Conservation (phyloP, 129 eudicot species). For the Tanacetum coccineum region DNA sequence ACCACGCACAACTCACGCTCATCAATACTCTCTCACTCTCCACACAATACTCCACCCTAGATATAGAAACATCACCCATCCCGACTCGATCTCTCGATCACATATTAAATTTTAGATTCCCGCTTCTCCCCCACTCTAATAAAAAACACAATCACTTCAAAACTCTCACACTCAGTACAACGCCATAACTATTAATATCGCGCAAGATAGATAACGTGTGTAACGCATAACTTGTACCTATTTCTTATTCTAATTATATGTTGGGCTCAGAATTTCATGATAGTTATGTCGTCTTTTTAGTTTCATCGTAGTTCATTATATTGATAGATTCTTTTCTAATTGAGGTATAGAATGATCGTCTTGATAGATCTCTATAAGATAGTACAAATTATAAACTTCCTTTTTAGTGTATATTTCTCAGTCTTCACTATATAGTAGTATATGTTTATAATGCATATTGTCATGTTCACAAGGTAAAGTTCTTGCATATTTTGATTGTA, state of each 20-base stretch:
- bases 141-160: no score
- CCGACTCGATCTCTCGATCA: no score
- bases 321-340: constrained; percentile 2
- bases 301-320: constrained; percentile 2
- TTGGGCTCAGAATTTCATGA: constrained; percentile 5
- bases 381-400: constrained; percentile 8
- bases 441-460: constrained; percentile 19
- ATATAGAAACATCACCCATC: no score
- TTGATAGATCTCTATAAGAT: constrained; percentile 25
- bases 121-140: no score
- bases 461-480: constrained; percentile 33
- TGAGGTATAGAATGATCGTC: constrained; percentile 10
- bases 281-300: not conserved
- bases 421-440: not conserved
- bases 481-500: constrained; percentile 23
- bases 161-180: no score
- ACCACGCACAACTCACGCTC: no score
- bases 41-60: no score
- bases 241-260: not conserved
- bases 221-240: no score
- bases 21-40: no score
- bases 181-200: no score
- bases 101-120: no score
- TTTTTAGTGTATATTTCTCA: not conserved
- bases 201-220: no score